These are phyloP conservation scores for Cucurbita moschata DNA, from an alignment of 306 rosid genomes.

Conservation along the genomic window DNA sequence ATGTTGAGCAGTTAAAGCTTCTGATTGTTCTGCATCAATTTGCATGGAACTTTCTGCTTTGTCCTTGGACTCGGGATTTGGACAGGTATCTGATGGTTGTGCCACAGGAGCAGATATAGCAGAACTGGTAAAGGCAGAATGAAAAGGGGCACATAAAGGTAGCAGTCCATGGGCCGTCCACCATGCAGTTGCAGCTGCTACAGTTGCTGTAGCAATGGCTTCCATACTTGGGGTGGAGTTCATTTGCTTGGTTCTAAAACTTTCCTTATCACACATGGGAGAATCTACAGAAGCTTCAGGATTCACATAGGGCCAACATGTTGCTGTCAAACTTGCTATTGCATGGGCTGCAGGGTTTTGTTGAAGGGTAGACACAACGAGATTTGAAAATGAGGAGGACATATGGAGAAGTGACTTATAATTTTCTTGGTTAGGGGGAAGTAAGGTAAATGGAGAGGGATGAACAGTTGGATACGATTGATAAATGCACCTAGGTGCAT, in stretches of 20 bases:
- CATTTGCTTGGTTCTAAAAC: slow-evolving; percentile 37
- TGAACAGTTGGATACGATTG: slow-evolving; percentile 46
- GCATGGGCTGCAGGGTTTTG: slow-evolving; percentile 94
- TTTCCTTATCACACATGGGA: slow-evolving; percentile 34
- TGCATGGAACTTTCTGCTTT: slow-evolving; percentile 30
- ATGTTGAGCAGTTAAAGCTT: slow-evolving; percentile 38
- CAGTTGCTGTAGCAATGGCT: slow-evolving; percentile 77
- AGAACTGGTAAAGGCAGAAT: slow-evolving; percentile 37
- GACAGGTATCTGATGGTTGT: slow-evolving; percentile 31
- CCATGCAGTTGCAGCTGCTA: slow-evolving; percentile 96
- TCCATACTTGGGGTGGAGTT: slow-evolving; percentile 55
- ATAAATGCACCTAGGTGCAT: slow-evolving; percentile 31
- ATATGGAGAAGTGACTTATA: slow-evolving; percentile 47
- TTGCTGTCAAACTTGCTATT: slow-evolving; percentile 69
- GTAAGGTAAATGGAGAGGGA: slow-evolving; percentile 46
- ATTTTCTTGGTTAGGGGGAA: slow-evolving; percentile 31
- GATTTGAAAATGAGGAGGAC: slow-evolving; percentile 69
- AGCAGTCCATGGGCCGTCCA: slow-evolving; percentile 91
- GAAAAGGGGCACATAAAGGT: slow-evolving; percentile 74
- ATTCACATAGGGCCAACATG: slow-evolving; percentile 66
- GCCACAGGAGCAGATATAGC: slow-evolving; percentile 29
- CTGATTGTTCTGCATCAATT: slow-evolving; percentile 33
- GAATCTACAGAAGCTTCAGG: slow-evolving; percentile 35
- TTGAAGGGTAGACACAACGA: slow-evolving; percentile 51
- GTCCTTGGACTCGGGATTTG: slow-evolving; percentile 25